Evolutionary conservation across 176 grass and related monocot species (phyloP), one percentile per base, ranked within the genome.

Genomic region (Oryza rufipogon): DNA sequence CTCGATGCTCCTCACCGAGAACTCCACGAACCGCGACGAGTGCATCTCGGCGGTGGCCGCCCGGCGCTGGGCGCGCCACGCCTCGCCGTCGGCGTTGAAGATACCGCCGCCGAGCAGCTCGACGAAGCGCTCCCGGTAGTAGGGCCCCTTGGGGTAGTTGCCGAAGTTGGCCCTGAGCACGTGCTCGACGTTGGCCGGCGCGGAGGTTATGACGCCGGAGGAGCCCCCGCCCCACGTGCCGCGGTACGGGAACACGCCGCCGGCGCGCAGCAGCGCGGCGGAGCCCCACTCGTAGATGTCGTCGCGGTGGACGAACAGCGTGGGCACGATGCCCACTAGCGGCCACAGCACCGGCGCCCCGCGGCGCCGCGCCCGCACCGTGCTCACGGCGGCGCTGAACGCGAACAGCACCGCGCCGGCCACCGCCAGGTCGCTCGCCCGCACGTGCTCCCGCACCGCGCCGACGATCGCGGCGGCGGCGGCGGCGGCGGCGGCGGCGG

Each of bases 101-200:
- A 98, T 98, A 12, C 96, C 96, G 11, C 68, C 89, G 67, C 96
- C 96, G 58, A 98, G 93, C 20, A 98, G 87, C 68, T 95, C 96
- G 30, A 2, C 48, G 76, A 95, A 98, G 5, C 96, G 88, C 81
- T 98, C 96, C 0, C 81, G 89, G 91, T 89, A 98, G 88, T 98
- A 98, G 4, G 79, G 77, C 1, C 93, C 96, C 34, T 98, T 98
- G 64, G 91, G 96, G 79, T 91, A 98, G 89, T 98, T 98, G 4
- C 61, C 73, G 83, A 98, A 98, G 72, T 89, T 89, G 41, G 45
- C 76, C 73, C 77, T 83, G 19, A 98, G 93, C 39, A 98, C 74
- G 83, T 98, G 86, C 88, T 98, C 93, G 34, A 98, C 84, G 85
- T 91, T 92, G 60, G 83, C 91, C 9, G 93, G 96, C 42, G 85